These are phyloP conservation scores for Marasmius sp. DNA, from an alignment of 1,284 basidiomycete species.

Conservation along the genomic window DNA sequence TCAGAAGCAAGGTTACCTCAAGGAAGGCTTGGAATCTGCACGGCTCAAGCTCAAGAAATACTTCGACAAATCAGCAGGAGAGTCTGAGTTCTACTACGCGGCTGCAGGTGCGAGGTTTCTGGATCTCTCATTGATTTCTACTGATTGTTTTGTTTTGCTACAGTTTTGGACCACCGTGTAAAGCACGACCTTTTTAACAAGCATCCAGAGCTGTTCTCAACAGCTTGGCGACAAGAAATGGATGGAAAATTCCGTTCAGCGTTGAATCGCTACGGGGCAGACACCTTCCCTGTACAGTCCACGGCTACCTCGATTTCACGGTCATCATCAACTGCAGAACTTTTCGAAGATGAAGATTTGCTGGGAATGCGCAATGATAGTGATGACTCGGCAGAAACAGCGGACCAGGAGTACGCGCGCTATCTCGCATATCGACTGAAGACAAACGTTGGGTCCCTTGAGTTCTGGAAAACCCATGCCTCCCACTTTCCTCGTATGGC, in stretches of 20 bases:
- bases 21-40: not conserved
- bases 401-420: not conserved
- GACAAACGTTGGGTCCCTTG: not conserved
- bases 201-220: not conserved
- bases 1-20: not conserved
- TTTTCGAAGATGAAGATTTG: not conserved
- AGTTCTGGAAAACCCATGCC: not conserved
- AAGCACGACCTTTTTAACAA: not conserved
- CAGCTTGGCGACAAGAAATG: not conserved
- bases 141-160: not conserved
- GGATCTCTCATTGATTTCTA: not conserved
- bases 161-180: not conserved
- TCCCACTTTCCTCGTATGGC: not conserved
- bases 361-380: not conserved
- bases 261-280: not conserved
- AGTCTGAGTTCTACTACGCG: not conserved
- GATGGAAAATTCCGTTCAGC: not conserved
- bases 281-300: not conserved
- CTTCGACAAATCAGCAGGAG: not conserved
- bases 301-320: not conserved
- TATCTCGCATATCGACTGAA: not conserved
- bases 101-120: not conserved
- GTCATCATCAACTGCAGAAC: not conserved
- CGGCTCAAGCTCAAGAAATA: not conserved
- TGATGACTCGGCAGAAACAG: not conserved